Evolutionary conservation across 2,329 filamentous ascomycete species (phyloP).

Genomic region (Ascocoryne sarcoides): DNA sequence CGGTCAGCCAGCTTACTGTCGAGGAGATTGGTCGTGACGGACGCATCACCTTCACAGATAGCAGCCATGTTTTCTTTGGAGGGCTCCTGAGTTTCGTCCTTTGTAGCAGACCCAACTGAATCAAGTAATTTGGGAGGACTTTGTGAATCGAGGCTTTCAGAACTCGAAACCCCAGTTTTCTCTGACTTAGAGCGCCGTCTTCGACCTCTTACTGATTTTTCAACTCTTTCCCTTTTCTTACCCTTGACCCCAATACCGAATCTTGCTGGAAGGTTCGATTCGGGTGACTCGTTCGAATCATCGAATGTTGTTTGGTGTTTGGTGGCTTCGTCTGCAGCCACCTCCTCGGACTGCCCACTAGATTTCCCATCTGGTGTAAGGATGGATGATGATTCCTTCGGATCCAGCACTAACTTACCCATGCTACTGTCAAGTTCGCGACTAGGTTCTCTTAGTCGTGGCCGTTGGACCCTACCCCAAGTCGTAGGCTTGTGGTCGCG

Average conservation of each 20-base stretch:
- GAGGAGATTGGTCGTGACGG: constrained; percentile 62
- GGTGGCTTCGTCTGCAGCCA: constrained; percentile 13
- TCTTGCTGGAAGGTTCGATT: constrained; percentile 9
- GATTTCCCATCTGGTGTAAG: constrained; percentile 4
- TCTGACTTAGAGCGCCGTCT: constrained; percentile 8
- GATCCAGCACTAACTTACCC: constrained; percentile 22
- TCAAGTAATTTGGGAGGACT: too few relatives aligned
- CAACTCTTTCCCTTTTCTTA: constrained; percentile 23
- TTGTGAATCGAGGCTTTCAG: too few relatives aligned
- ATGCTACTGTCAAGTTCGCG: constrained; percentile 21
- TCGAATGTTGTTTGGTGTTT: constrained; percentile 13
- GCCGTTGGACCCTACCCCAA: constrained; percentile 12
- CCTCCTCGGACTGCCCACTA: constrained; percentile 6
- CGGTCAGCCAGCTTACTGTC: constrained; percentile 43
- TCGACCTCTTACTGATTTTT: constrained; percentile 24
- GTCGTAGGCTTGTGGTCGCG: constrained; percentile 8
- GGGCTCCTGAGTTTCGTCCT: too few relatives aligned
- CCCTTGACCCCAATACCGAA: constrained; percentile 9
- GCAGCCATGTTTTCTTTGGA: constrained; percentile 19
- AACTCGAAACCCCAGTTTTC: too few relatives aligned
- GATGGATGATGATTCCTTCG: constrained; percentile 6
- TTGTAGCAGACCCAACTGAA: too few relatives aligned
- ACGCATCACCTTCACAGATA: constrained; percentile 76
- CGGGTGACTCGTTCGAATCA: constrained; percentile 12
- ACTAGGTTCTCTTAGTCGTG: constrained; percentile 9